Percentiles rank a stretch among this genome's conserved stretches.
These are phyloP conservation scores for Amanita phalloides DNA, from an alignment of 768 basidiomycete species.

Conservation along the genomic window DNA sequence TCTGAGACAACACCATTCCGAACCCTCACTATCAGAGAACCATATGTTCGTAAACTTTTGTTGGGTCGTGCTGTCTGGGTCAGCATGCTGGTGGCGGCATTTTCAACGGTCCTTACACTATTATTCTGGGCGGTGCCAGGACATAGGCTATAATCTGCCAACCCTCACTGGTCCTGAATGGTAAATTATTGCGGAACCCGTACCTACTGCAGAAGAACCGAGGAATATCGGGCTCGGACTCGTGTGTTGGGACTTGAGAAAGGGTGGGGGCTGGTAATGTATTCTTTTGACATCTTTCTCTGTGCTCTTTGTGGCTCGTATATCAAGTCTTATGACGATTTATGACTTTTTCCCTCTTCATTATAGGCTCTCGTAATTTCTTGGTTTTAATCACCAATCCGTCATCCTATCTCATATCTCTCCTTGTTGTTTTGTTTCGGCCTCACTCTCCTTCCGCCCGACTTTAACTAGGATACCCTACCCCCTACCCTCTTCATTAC, in stretches of 20 bases:
- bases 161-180: conserved; percentile 1
- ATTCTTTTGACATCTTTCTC: conserved; percentile 4
- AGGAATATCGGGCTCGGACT: neutral
- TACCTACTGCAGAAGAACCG: neutral
- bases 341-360: neutral
- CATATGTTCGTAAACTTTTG: conserved; percentile 87
- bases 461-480: conserved; percentile 18
- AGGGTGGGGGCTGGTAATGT: conserved; percentile 4
- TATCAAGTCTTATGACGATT: conserved; percentile 5
- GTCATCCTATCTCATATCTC: neutral
- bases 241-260: neutral
- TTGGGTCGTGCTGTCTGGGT: conserved; percentile 91
- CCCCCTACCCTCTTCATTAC: conserved; percentile 16
- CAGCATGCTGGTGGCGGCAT: conserved; percentile 60
- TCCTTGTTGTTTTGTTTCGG: conserved; percentile 13
- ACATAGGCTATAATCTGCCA: conserved; percentile 53
- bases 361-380: conserved; percentile 4
- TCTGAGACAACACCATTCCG: conserved; percentile 97
- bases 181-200: conserved; percentile 6
- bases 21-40: conserved; percentile 83
- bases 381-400: neutral
- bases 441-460: conserved; percentile 11
- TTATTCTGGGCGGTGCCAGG: conserved; percentile 97
- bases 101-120: conserved; percentile 75
- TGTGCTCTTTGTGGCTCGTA: conserved; percentile 6